Percentiles rank a stretch among this genome's conserved stretches.
phyloP scores from a whole-genome alignment of 176 grass and related monocot genomes.

The Hordeum marinum region DNA sequence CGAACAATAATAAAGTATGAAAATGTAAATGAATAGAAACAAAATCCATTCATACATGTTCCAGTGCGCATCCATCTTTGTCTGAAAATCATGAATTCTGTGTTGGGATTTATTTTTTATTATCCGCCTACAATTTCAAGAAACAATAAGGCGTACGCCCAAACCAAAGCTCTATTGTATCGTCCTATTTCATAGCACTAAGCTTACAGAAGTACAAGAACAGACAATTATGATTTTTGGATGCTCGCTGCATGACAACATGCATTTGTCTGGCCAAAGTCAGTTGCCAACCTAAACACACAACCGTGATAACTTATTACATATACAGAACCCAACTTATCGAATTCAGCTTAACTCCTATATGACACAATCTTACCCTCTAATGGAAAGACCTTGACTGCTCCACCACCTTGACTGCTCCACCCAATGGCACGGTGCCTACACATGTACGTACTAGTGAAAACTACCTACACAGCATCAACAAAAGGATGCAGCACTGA shows the following conservation, averaged over 20 bases:
- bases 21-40: background rate
- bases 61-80: background rate
- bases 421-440: background rate
- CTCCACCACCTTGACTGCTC: background rate
- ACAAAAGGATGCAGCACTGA: slow-evolving; percentile 8
- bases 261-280: background rate
- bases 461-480: background rate
- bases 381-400: background rate
- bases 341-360: background rate
- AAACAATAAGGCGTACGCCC: background rate
- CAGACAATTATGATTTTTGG: background rate
- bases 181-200: background rate
- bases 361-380: background rate
- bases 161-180: background rate
- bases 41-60: background rate
- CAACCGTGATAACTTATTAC: background rate
- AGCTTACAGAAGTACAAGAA: slow-evolving; percentile 1
- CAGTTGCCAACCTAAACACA: background rate
- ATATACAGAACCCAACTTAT: background rate
- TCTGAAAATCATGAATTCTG: background rate
- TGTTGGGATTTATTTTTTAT: background rate
- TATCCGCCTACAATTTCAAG: background rate
- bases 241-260: background rate
- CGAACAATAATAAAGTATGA: background rate
- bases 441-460: background rate